Evolutionary conservation across 1,284 basidiomycete genomes (phyloP).

Genomic region (Phlebopus sp.): DNA sequence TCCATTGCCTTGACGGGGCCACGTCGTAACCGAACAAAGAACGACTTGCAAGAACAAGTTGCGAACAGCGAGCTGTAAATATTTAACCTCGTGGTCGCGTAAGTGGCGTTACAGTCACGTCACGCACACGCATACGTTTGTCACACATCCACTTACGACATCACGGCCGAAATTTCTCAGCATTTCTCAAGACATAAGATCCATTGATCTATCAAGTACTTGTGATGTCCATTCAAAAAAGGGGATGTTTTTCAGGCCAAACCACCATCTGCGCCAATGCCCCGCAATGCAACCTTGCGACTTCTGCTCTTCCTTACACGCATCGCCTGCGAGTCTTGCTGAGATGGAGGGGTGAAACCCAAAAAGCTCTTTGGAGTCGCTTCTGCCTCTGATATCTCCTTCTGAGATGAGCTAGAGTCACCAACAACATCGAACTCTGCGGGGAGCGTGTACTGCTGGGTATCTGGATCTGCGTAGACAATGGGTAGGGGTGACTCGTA

Average conservation of each 20-base stretch:
- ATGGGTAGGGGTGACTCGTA: conserved; percentile 59
- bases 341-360: conserved; percentile 50
- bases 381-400: conserved; percentile 3
- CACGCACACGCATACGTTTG: not conserved
- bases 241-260: not conserved
- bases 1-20: conserved; percentile 33
- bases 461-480: conserved; percentile 43
- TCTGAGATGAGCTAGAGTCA: not conserved
- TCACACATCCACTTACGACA: too few species aligned
- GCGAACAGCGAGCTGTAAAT: not conserved
- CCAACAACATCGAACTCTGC: not conserved
- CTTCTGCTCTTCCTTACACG: conserved; percentile 49
- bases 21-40: conserved; percentile 22
- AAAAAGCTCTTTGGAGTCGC: conserved; percentile 31
- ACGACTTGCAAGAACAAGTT: not conserved
- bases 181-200: not conserved
- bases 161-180: too few species aligned
- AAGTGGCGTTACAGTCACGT: conserved; percentile 18
- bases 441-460: conserved; percentile 28
- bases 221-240: not conserved
- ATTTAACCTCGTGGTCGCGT: conserved; percentile 30
- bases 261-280: conserved; percentile 33
- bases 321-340: conserved; percentile 31
- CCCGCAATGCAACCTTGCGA: conserved; percentile 46
- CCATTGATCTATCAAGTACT: not conserved